A percentile compares a stretch with the other conserved stretches of the same genome.
phyloP scores from a whole-genome alignment of 2,329 filamentous ascomycete genomes.

The Colletotrichum tropicicola region DNA sequence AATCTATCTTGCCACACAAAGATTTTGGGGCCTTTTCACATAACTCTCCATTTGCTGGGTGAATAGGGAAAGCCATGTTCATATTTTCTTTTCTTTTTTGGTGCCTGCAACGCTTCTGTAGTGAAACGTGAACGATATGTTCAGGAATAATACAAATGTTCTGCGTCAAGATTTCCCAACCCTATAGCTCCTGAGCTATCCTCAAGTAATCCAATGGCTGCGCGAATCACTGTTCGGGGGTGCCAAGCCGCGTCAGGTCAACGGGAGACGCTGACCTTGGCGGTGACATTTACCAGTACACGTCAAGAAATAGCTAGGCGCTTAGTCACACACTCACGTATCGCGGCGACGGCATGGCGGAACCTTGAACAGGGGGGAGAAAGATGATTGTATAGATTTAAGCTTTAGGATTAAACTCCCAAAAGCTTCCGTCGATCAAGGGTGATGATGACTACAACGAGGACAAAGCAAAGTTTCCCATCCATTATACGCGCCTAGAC shows the following conservation, averaged over 20 bases:
- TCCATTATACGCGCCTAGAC: slow-evolving; percentile 10
- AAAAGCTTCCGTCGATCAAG: slow-evolving; percentile 2
- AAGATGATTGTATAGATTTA: slow-evolving; percentile 1
- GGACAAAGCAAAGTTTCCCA: neutral
- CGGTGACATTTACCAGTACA: neutral
- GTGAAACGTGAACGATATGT: neutral
- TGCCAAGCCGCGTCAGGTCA: too few species aligned
- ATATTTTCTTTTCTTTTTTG: slow-evolving; percentile 1
- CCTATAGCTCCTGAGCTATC: too few species aligned
- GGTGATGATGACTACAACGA: neutral
- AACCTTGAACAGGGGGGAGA: neutral
- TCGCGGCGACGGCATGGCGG: too few species aligned
- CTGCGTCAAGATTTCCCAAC: neutral
- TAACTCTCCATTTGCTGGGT: neutral
- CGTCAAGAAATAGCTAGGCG: neutral
- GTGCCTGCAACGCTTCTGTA: neutral
- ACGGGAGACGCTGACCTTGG: neutral
- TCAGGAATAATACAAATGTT: slow-evolving; percentile 22
- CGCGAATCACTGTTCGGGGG: too few species aligned
- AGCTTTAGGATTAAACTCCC: slow-evolving; percentile 23
- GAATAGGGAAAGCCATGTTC: neutral
- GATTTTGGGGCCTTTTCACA: neutral
- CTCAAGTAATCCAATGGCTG: too few species aligned
- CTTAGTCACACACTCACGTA: neutral
- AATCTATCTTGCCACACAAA: neutral